These are phyloP conservation scores for Asterochloris sp. DNA, from an alignment of 139 green algal species.

Conservation along the genomic window DNA sequence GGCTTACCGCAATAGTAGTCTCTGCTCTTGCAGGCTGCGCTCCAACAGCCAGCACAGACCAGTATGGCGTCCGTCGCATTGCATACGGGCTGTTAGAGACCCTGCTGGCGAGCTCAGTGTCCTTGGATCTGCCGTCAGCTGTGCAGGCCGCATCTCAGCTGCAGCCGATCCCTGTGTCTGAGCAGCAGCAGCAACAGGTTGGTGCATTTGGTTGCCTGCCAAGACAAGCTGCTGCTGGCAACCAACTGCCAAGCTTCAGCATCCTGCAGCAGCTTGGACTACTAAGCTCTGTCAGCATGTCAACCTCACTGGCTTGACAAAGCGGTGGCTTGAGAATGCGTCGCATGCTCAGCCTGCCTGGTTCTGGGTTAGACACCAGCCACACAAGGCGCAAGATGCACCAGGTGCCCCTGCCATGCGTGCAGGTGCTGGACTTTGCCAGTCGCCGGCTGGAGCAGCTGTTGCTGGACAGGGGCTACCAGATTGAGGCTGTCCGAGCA, in stretches of 20 bases:
- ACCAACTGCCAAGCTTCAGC: too few species aligned
- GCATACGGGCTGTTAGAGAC: conserved; percentile 84
- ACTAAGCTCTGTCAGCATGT: too few species aligned
- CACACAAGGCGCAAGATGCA: too few species aligned
- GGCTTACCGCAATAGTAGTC: too few species aligned
- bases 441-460: conserved; percentile 88
- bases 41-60: conserved; percentile 86
- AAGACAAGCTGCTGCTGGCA: too few species aligned
- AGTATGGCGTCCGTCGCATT: conserved; percentile 87
- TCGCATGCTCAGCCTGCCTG: too few species aligned
- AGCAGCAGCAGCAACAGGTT: conserved; percentile 17
- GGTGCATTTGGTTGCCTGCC: conserved; percentile 8
- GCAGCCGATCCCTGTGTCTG: conserved; percentile 73
- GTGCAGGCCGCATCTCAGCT: conserved; percentile 55
- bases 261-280: too few species aligned
- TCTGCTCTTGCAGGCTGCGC: conserved; percentile 55
- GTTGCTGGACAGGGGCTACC: conserved; percentile 70
- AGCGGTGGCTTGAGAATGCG: too few species aligned
- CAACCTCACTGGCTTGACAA: too few species aligned
- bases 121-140: conserved; percentile 55
- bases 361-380: too few species aligned
- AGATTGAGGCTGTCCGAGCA: conserved; percentile 72
- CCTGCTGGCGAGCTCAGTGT: conserved; percentile 66
- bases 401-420: not conserved
- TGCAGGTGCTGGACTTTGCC: conserved; percentile 64